Base-by-base conservation (phyloP, 768 basidiomycete species). In the Lactarius hengduanensis region DNA sequence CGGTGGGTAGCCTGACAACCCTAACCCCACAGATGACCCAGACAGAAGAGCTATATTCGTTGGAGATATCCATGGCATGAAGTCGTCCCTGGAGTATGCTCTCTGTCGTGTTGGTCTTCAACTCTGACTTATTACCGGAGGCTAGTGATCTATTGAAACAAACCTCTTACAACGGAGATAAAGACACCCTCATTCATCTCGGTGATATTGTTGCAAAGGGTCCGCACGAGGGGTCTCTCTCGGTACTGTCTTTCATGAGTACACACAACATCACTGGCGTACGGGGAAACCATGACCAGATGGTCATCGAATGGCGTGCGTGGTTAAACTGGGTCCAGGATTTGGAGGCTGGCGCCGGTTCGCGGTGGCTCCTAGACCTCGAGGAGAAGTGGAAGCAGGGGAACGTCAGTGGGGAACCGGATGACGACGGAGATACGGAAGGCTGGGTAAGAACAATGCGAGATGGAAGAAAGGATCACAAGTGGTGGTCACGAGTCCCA, bases 271-370 rank as follows among this genome's bases (percentile, higher is more conserved):
- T 93, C 53, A 82, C 82, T 28, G 94, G 94, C 18, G 93, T 97
- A 3, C 86, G 96, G 36, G 96, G 96, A 0, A 98, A 98, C 74
- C 93, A 98, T 73, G 96, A 98, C 77, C 94, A 98, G 76, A 83
- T 83, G 68, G 85, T 95, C 54, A 82, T 98, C 55, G 91, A 96
- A 77, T 97, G 96, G 96, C 82, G 87, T 30, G 79, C 82, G 1
- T 98, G 94, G 93, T 83, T 91, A 59, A 80, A 89, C 20, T 96
- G 93, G 92, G 86, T 96, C 63, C 68, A 75, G 16, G 67, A 75
- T 9, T 73, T 82, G 30, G 76, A 79, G 0, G 76, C 72, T 8
- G 82, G 79, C n/a, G 82, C 72, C 80, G 67, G 70, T 38, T 58
- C 69, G 20, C 59, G 55, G 30, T 94, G 91, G 87, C 80, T 94